Percentiles rank a stretch among this genome's conserved stretches.
These are phyloP conservation scores for Colletotrichum salicis DNA, from an alignment of 2,329 filamentous ascomycete genomes.

Conservation along the genomic window DNA sequence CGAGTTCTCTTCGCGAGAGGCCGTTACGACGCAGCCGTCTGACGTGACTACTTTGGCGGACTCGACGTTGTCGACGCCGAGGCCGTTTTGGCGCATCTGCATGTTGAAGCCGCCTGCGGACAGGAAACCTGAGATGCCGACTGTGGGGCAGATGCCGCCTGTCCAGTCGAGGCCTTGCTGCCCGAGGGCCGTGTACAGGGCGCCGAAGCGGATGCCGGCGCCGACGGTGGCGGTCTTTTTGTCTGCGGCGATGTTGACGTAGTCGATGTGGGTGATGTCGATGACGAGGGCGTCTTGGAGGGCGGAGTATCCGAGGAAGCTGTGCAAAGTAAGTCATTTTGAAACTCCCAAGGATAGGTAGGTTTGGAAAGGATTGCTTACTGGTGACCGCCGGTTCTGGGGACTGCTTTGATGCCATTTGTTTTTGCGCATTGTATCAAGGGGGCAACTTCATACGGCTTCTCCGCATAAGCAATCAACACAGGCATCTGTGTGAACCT, in stretches of 20 bases:
- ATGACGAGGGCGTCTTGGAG: conserved; percentile 34
- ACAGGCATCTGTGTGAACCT: neutral
- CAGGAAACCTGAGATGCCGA: conserved; percentile 43
- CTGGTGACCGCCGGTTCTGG: conserved; percentile 34
- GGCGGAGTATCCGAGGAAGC: conserved; percentile 26
- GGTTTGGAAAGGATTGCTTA: neutral
- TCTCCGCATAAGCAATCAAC: conserved; percentile 15
- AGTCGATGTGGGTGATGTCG: conserved; percentile 36
- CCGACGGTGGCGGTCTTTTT: conserved; percentile 30
- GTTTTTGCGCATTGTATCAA: conserved; percentile 30
- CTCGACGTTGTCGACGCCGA: conserved; percentile 42
- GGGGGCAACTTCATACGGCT: conserved; percentile 25
- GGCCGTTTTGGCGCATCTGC: conserved; percentile 42
- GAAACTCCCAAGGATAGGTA: neutral
- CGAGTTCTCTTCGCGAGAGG: conserved; percentile 37
- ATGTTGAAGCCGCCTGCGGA: conserved; percentile 45
- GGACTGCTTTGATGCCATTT: conserved; percentile 32
- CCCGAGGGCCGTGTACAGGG: conserved; percentile 34
- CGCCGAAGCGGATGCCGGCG: conserved; percentile 36
- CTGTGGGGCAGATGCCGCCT: conserved; percentile 38
- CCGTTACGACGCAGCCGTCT: conserved; percentile 38
- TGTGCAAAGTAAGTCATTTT: neutral
- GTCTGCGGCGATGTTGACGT: conserved; percentile 29
- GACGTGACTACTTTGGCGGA: conserved; percentile 44
- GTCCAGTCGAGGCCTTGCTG: conserved; percentile 27